A percentile compares a stretch with the other conserved stretches of the same genome.
Evolutionary conservation across 2,329 filamentous ascomycete genomes (phyloP).

Genomic region (Paecilomyces formosus): DNA sequence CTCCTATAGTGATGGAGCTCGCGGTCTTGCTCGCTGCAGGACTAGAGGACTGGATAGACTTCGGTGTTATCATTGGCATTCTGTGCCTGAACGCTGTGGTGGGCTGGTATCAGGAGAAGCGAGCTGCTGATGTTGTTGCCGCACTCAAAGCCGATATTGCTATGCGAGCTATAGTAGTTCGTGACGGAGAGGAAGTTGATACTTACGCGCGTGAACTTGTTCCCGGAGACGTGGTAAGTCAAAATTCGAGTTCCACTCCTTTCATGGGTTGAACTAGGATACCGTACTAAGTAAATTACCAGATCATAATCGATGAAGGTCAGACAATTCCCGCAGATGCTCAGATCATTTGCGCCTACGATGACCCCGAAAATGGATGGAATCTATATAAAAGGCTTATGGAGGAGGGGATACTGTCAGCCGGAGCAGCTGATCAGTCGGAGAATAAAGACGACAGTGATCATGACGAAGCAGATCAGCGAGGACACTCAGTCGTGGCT

Average conservation of each 20-base stretch:
- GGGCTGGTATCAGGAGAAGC: slow-evolving; percentile 77
- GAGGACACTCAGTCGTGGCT: slow-evolving; percentile 59
- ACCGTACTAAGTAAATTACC: slow-evolving; percentile 5
- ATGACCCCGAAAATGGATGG: slow-evolving; percentile 56
- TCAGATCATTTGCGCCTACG: slow-evolving; percentile 65
- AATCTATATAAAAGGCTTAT: slow-evolving; percentile 1
- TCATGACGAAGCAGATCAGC: slow-evolving; percentile 23
- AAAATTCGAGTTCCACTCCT: no score
- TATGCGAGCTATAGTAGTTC: slow-evolving; percentile 61
- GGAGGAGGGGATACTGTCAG: no score
- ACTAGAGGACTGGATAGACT: slow-evolving; percentile 68
- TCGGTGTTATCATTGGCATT: slow-evolving; percentile 72
- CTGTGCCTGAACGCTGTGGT: slow-evolving; percentile 66
- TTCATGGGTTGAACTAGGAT: background rate
- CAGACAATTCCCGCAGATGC: slow-evolving; percentile 62
- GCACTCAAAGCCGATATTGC: slow-evolving; percentile 72
- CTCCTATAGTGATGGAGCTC: slow-evolving; percentile 57
- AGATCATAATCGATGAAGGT: slow-evolving; percentile 65
- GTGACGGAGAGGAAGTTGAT: slow-evolving; percentile 58
- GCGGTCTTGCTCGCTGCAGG: slow-evolving; percentile 67
- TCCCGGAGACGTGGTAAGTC: slow-evolving; percentile 65
- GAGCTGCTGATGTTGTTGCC: slow-evolving; percentile 69
- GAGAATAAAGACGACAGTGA: slow-evolving; percentile 5
- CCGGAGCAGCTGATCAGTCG: slow-evolving; percentile 4
- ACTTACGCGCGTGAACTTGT: slow-evolving; percentile 66